Base-by-base conservation (phyloP, 2,329 filamentous ascomycete genomes). In the Xylariales sp. region DNA sequence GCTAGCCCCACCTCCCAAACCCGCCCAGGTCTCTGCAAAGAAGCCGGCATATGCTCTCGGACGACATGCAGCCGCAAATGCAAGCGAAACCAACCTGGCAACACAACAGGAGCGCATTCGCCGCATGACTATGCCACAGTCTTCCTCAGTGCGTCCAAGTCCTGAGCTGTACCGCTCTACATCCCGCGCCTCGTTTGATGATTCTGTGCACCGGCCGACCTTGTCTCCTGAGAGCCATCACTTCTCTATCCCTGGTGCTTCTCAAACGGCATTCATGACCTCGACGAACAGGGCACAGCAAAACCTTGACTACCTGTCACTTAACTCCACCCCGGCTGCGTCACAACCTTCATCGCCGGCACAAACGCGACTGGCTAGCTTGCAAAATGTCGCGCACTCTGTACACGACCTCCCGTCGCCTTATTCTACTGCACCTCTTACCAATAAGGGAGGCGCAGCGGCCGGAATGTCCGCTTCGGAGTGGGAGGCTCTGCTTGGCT, bases 401-500 rank as follows among this genome's bases (percentile, higher is more conserved):
- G 65, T 39, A 47, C 63, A 56, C 32, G 51, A 50, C 47, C 49
- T 40, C 11, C 20, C 41, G 30, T 56, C 65, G 49, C 49, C 65
- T 38, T 59, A 67, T 52, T 59, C 49, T 29, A 60, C 47, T 40
- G 53, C 48, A 18, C 60, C 61, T 28, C 48, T 60, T 13, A 57
- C 59, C 27, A 61, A 61, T 32, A 67, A 71, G 49, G 48, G 62
- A 27, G 46, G 44, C 19, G 46, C 67, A 39, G 47, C 48, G 52
- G 45, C 57, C 4, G 64, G 62, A 13, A 71, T 83, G 11, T 80
- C 80, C 1, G 66, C 81, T 7, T 70, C 79, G 0, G 87, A 93
- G 50, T 95, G 88, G 89, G 88, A 95, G 58, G 79, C 83, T 2
- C 71, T 95, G 1, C 72, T 95, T 2, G 82, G 84, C 4, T 83